Evolutionary conservation across 2,329 filamentous ascomycete genomes (phyloP).

Genomic region (Fusarium mangiferae): DNA sequence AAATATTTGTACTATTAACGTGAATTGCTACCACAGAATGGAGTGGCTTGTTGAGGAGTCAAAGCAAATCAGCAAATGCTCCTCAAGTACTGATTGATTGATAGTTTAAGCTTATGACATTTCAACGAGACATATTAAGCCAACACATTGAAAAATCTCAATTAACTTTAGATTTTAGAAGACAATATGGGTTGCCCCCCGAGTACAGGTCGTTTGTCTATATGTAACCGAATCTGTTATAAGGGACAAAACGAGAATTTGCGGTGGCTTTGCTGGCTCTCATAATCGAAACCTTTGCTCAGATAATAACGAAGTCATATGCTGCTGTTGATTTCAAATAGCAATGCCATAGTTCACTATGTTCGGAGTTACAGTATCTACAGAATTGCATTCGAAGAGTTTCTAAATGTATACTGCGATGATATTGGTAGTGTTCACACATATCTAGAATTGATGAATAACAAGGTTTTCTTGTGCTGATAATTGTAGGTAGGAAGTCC

Average conservation of each 20-base stretch:
- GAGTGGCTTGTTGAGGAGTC: neutral
- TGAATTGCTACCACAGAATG: neutral
- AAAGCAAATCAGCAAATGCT: neutral
- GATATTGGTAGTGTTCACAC: fast-evolving
- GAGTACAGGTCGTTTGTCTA: neutral
- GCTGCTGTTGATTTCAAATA: neutral
- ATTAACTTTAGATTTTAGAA: no score
- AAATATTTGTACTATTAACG: fast-evolving
- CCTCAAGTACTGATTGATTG: neutral
- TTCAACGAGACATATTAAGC: no score
- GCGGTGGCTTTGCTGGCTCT: neutral
- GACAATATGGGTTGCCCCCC: no score
- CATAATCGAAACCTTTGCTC: fast-evolving
- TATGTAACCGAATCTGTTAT: fast-evolving
- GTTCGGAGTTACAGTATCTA: fast-evolving
- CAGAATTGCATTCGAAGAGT: neutral
- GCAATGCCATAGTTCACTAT: neutral
- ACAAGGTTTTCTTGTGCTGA: neutral
- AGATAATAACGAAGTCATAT: neutral
- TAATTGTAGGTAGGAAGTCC: neutral
- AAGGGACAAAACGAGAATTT: neutral
- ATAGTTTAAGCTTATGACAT: no score
- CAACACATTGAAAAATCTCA: no score
- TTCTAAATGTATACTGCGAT: fast-evolving
- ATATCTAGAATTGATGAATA: neutral